phyloP scores from a whole-genome alignment of 2,329 filamentous ascomycete genomes.

The Bipolaris cookei region DNA sequence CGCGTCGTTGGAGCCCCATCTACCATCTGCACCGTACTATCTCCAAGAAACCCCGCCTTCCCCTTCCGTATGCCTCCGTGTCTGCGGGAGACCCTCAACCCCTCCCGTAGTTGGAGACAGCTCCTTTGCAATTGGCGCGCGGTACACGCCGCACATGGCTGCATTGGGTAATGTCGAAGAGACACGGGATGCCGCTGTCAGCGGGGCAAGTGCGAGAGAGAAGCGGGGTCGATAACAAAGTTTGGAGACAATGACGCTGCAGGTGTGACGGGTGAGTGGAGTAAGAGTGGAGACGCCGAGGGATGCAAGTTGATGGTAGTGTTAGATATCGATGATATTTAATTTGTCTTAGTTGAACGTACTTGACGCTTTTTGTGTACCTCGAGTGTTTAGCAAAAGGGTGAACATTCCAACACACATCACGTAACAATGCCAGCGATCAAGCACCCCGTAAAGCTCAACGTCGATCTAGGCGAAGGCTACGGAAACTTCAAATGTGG shows the following conservation, averaged over 20 bases:
- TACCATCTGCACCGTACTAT: neutral
- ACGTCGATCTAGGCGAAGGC: slow-evolving; percentile 61
- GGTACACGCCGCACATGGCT: neutral
- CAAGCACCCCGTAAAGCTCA: slow-evolving; percentile 60
- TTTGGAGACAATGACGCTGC: slow-evolving; percentile 20
- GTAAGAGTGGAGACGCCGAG: neutral
- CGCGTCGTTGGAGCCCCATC: neutral
- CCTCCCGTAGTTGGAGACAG: slow-evolving; percentile 9
- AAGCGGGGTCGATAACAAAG: slow-evolving; percentile 21
- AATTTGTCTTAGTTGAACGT: no score
- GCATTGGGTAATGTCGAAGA: no score
- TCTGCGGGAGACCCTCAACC: slow-evolving; percentile 1
- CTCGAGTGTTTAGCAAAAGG: no score
- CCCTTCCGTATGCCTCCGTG: slow-evolving; percentile 6
- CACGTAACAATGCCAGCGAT: slow-evolving; percentile 54
- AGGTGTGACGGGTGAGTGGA: slow-evolving; percentile 3
- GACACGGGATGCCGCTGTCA: slow-evolving; percentile 20
- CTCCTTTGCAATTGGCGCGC: slow-evolving; percentile 13
- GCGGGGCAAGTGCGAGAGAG: slow-evolving; percentile 8
- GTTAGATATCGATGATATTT: no score
- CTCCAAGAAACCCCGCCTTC: slow-evolving; percentile 13
- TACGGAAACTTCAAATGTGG: slow-evolving; percentile 60
- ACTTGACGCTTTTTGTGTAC: no score
- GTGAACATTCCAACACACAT: no score
- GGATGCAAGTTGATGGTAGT: no score